Percentiles rank a stretch among this genome's conserved stretches.
These are phyloP conservation scores for Perkinsela sp. DNA, from an alignment of 208 protist genomes.

Conservation along the genomic window DNA sequence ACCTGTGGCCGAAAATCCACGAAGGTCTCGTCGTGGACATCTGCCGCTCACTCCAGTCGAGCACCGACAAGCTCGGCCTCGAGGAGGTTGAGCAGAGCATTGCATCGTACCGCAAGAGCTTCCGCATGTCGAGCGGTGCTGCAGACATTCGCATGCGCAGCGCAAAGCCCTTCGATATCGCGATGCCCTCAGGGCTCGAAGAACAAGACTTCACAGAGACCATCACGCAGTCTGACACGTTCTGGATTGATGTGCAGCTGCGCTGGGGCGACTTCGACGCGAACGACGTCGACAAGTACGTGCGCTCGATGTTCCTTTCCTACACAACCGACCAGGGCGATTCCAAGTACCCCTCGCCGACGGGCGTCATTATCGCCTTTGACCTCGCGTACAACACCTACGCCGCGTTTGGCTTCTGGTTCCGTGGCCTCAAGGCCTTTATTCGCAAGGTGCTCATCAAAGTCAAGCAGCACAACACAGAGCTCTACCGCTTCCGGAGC, in stretches of 20 bases:
- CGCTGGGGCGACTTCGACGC: slow-evolving; percentile 96
- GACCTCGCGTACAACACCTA: slow-evolving; percentile 98
- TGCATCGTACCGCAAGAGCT: slow-evolving; percentile 94
- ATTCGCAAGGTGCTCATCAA: slow-evolving; percentile 87
- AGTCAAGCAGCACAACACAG: slow-evolving; percentile 98
- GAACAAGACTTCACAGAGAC: slow-evolving; percentile 37
- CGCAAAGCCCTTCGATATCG: slow-evolving; percentile 76
- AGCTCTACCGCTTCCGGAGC: slow-evolving; percentile 95
- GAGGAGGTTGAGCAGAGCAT: slow-evolving; percentile 97
- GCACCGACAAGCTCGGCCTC: slow-evolving; percentile 84
- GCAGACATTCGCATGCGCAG: slow-evolving; percentile 83
- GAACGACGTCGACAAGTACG: slow-evolving; percentile 99
- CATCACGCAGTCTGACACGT: slow-evolving; percentile 73
- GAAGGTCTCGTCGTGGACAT: slow-evolving; percentile 95
- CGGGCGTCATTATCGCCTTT: slow-evolving; percentile 90
- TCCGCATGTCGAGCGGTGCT: slow-evolving; percentile 64
- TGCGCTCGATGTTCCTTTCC: slow-evolving; percentile 94
- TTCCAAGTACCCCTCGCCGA: slow-evolving; percentile 95
- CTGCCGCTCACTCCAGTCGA: slow-evolving; percentile 76
- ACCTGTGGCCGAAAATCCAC: slow-evolving; percentile 99
- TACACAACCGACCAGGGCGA: slow-evolving; percentile 90
- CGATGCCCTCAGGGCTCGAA: slow-evolving; percentile 44
- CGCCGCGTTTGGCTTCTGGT: slow-evolving; percentile 94
- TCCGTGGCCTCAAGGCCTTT: slow-evolving; percentile 87
- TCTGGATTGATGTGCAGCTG: slow-evolving; percentile 99